Evolutionary conservation across 768 basidiomycete genomes (phyloP), one percentile per base, ranked within the genome.

Genomic region (Collybiopsis confluens): DNA sequence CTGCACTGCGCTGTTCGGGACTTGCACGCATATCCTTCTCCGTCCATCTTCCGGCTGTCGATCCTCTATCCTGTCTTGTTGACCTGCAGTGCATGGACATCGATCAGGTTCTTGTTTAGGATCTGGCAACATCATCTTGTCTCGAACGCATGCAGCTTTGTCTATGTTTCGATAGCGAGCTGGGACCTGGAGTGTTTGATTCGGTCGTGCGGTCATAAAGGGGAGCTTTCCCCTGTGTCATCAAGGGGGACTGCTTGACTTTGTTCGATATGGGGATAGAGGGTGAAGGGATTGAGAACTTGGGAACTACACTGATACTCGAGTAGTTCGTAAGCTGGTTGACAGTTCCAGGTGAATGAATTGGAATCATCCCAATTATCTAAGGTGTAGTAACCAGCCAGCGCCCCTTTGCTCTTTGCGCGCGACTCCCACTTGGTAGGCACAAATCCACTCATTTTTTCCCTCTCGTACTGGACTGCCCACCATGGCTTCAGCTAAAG

Each of bases 401-500:
- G n/a, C n/a, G n/a, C n/a, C n/a, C n/a, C n/a, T n/a, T n/a, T n/a
- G n/a, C n/a, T n/a, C 30, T 33, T 33, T 33, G 30, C 30, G 30
- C 24, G 42, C 42, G 24, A 43, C 42, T n/a, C 45, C 27, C 27
- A 27, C 27, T 9, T 18, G 18, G 27, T 23, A 18, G 27, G 33
- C 21, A 30, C 28, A 16, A 45, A 27, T 23, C 13, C n/a, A n/a
- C n/a, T n/a, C n/a, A n/a, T n/a, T n/a, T n/a, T n/a, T n/a, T n/a
- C n/a, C 42, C 24, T 30, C 35, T 10, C 5, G 7, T 24, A 16
- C 21, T 21, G 16, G 23, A n/a, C 10, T 11, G 36, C 18, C 50
- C 38, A 42, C n/a, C 50, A 52, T 52, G 37, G 18, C 40, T 24
- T 28, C 40, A 18, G 68, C 85, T 15, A 82, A 87, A 53, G 86